Evolutionary conservation across 441 rosid species (phyloP).

Genomic region (Omphalea diandra): DNA sequence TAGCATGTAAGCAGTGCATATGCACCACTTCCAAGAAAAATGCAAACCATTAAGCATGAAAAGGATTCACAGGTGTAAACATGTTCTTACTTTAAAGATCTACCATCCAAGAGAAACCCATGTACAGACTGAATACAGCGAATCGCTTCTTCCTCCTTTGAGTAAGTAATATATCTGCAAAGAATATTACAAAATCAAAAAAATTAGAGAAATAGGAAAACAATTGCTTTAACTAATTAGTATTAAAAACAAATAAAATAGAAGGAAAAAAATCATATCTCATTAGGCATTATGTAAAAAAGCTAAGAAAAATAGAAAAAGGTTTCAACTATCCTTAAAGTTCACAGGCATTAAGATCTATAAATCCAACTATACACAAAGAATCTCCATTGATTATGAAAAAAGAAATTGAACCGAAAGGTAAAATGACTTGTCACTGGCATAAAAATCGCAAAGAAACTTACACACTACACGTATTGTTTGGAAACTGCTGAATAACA

Average conservation of each 20-base stretch:
- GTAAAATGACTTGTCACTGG: not conserved
- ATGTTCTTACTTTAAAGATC: constrained; percentile 59
- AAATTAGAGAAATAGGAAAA: not conserved
- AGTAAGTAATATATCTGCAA: constrained; percentile 70
- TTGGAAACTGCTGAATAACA: constrained; percentile 66
- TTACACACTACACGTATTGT: constrained; percentile 83
- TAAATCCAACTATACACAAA: no score
- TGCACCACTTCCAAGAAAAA: no score
- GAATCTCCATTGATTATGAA: not conserved
- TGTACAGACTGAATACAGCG: constrained; percentile 87
- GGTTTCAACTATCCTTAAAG: no score
- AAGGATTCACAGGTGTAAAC: constrained; percentile 1
- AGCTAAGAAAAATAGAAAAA: no score
- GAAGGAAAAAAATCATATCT: no score
- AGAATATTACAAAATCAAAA: constrained; percentile 1
- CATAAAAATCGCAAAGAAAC: constrained; percentile 29
- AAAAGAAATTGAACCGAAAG: not conserved
- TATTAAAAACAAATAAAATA: no score
- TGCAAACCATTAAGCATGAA: constrained; percentile 4
- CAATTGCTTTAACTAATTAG: not conserved
- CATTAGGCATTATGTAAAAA: no score
- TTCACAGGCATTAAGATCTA: no score
- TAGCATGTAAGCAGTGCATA: not conserved
- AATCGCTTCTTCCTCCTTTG: constrained; percentile 78
- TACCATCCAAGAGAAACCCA: constrained; percentile 77